Conservation (phyloP, 2,329 filamentous ascomycete species). For the Calonectria leucothoes region DNA sequence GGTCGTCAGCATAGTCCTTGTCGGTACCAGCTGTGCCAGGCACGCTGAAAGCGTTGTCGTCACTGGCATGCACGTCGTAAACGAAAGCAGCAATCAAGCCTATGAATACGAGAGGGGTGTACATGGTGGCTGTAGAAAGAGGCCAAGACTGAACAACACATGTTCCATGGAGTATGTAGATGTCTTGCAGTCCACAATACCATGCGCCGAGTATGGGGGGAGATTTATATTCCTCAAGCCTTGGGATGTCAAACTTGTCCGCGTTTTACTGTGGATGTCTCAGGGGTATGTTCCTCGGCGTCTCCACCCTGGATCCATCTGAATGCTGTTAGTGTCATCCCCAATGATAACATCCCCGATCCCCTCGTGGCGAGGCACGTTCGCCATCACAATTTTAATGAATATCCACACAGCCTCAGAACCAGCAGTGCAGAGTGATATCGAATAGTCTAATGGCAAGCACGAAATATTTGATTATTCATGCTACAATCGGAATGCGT, state of each 20-base stretch:
- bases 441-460: neutral
- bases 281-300: neutral
- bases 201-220: too few relatives aligned
- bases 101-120: neutral
- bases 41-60: neutral
- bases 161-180: neutral
- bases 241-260: neutral
- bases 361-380: neutral
- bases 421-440: neutral
- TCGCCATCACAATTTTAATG: neutral
- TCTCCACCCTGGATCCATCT: neutral
- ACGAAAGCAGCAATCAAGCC: neutral
- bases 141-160: neutral
- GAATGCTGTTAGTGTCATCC: neutral
- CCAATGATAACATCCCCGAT: neutral
- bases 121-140: neutral
- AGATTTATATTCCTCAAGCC: neutral
- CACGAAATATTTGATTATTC: too few relatives aligned
- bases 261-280: neutral
- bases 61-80: neutral
- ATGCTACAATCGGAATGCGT: neutral
- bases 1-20: neutral
- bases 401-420: neutral
- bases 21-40: neutral
- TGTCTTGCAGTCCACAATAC: neutral